phyloP scores from a whole-genome alignment of 768 basidiomycete genomes.

The Collybia nuda region DNA sequence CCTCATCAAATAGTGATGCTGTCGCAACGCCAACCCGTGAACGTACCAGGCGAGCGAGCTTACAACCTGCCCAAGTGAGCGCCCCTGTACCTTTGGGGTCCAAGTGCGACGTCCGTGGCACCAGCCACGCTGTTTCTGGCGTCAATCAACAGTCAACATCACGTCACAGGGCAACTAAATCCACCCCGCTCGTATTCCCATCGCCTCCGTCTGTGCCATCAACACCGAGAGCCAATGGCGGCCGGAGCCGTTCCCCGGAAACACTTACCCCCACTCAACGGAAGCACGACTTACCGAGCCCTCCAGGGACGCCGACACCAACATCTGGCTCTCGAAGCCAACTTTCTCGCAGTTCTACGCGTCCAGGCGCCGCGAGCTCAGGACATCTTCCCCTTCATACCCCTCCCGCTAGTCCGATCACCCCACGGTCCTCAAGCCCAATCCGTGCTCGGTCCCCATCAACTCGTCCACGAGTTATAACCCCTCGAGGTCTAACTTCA shows the following conservation, averaged over 20 bases:
- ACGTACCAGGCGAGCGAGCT: constrained; percentile 40
- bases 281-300: constrained; percentile 38
- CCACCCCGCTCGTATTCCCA: constrained; percentile 24
- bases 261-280: constrained; percentile 37
- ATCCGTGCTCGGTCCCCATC: constrained; percentile 36
- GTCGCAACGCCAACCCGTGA: constrained; percentile 48
- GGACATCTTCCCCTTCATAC: constrained; percentile 39
- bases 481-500: constrained; percentile 46
- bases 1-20: constrained; percentile 44
- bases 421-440: constrained; percentile 38
- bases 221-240: constrained; percentile 11
- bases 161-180: constrained; percentile 32
- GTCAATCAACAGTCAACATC: constrained; percentile 20
- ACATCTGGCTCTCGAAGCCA: constrained; percentile 34
- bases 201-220: constrained; percentile 24
- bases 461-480: constrained; percentile 41
- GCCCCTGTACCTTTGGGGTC: constrained; percentile 18
- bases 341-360: constrained; percentile 30
- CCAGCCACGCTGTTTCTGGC: constrained; percentile 12
- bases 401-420: constrained; percentile 36
- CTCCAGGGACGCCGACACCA: constrained; percentile 51
- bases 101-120: constrained; percentile 14
- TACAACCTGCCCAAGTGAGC: constrained; percentile 34
- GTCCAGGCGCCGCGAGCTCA: constrained; percentile 33
- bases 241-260: constrained; percentile 22